Evolutionary conservation across 2,329 filamentous ascomycete species (phyloP).

Genomic region (Colletotrichum paranaense): DNA sequence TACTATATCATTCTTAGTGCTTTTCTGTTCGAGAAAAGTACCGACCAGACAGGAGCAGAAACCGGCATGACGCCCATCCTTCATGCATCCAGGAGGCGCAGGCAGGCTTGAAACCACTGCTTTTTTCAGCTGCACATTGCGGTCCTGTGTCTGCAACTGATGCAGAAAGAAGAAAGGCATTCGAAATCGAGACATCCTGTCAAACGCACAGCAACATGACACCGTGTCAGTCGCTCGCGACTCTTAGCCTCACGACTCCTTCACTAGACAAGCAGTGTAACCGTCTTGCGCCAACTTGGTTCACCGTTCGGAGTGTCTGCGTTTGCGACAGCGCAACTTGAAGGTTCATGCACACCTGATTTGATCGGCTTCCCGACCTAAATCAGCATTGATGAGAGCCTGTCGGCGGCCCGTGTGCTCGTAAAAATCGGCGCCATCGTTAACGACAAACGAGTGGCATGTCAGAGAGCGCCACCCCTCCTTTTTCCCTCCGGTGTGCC

Average conservation of each 20-base stretch:
- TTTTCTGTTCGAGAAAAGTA: conserved; percentile 10
- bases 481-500: neutral
- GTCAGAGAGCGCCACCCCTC: conserved; percentile 7
- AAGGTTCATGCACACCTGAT: neutral
- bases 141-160: neutral
- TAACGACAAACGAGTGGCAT: conserved; percentile 13
- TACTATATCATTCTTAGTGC: neutral
- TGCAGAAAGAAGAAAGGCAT: neutral
- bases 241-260: neutral
- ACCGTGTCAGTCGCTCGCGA: neutral
- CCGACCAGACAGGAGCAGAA: conserved; percentile 14
- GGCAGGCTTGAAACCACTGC: conserved; percentile 28
- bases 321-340: neutral
- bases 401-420: conserved; percentile 17
- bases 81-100: conserved; percentile 30
- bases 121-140: conserved; percentile 4
- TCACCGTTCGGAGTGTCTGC: neutral
- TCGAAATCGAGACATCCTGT: neutral
- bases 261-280: neutral
- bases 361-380: neutral
- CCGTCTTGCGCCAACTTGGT: neutral
- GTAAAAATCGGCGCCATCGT: neutral
- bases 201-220: conserved; percentile 5
- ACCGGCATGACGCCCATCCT: conserved; percentile 23
- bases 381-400: neutral